Evolutionary conservation across 805 yeast species (phyloP).

Genomic region (Candida stauntonica): DNA sequence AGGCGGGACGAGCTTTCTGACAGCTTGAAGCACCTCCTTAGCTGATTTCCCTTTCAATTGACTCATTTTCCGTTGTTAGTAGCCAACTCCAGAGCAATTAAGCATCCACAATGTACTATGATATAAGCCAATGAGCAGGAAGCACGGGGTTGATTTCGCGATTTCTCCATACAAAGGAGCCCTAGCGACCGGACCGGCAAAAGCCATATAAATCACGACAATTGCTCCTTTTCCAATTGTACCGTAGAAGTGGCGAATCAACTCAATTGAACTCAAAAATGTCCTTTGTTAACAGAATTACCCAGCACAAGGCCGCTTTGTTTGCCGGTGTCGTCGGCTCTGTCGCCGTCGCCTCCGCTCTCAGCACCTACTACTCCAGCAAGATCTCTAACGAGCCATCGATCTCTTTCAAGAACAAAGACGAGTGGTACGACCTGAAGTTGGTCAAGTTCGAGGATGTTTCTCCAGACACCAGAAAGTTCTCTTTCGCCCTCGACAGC

Average conservation of each 20-base stretch:
- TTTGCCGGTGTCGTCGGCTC: conserved; percentile 43
- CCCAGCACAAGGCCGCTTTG: conserved; percentile 16
- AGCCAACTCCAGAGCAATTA: neutral
- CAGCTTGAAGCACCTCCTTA: conserved; percentile 43
- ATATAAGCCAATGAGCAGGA: too few species aligned
- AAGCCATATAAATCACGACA: too few species aligned
- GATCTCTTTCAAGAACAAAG: conserved; percentile 56
- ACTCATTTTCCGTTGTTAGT: conserved; percentile 7
- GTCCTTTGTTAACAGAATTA: conserved; percentile 27
- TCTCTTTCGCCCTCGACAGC: conserved; percentile 65
- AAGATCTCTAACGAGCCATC: conserved; percentile 33
- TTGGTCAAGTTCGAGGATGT: conserved; percentile 42
- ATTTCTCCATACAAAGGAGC: too few species aligned
- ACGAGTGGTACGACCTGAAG: conserved; percentile 70
- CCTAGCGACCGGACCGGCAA: too few species aligned
- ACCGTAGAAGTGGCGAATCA: too few species aligned
- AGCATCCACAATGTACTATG: neutral
- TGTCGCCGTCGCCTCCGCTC: conserved; percentile 36
- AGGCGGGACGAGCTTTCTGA: conserved; percentile 68
- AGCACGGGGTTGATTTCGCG: too few species aligned
- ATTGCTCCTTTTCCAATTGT: too few species aligned
- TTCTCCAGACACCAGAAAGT: conserved; percentile 61
- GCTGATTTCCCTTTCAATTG: conserved; percentile 13
- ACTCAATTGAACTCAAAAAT: conserved; percentile 11
- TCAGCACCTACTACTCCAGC: conserved; percentile 30